Conservation (phyloP, 1,284 basidiomycete species). For the Ganoderma meredithae region DNA sequence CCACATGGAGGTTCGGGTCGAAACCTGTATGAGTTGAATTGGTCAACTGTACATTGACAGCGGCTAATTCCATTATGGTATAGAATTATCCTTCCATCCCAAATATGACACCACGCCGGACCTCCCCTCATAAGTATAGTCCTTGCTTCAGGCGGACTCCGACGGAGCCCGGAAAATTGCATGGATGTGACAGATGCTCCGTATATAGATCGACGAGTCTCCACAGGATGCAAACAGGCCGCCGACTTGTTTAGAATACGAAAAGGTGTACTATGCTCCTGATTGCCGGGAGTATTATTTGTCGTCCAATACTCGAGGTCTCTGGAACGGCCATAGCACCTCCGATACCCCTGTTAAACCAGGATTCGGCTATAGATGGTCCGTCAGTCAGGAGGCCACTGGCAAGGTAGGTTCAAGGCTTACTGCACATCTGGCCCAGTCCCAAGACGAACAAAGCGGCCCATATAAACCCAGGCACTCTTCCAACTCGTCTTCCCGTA, state of each 20-base stretch:
- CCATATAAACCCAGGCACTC: constrained; percentile 67
- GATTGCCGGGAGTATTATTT: background rate
- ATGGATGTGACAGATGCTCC: background rate
- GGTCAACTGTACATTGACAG: background rate
- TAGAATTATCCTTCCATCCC: background rate
- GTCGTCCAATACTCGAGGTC: background rate
- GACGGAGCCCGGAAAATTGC: background rate
- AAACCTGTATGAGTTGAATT: background rate
- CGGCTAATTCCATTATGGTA: background rate
- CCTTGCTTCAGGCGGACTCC: background rate
- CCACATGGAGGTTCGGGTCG: background rate
- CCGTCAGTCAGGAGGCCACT: background rate
- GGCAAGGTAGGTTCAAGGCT: constrained; percentile 18
- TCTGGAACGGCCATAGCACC: constrained; percentile 8
- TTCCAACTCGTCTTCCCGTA: constrained; percentile 65
- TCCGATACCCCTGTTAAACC: constrained; percentile 10
- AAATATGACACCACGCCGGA: background rate
- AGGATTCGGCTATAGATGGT: background rate
- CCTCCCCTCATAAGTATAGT: background rate
- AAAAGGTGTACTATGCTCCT: background rate
- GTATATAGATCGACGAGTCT: background rate
- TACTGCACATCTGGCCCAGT: constrained; percentile 69
- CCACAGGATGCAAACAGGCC: background rate
- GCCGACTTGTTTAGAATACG: background rate
- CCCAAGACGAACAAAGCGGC: constrained; percentile 68